Percentiles rank a stretch among this genome's conserved stretches.
Conservation (phyloP, 805 yeast species). For the Gaillardinia entomophila region DNA sequence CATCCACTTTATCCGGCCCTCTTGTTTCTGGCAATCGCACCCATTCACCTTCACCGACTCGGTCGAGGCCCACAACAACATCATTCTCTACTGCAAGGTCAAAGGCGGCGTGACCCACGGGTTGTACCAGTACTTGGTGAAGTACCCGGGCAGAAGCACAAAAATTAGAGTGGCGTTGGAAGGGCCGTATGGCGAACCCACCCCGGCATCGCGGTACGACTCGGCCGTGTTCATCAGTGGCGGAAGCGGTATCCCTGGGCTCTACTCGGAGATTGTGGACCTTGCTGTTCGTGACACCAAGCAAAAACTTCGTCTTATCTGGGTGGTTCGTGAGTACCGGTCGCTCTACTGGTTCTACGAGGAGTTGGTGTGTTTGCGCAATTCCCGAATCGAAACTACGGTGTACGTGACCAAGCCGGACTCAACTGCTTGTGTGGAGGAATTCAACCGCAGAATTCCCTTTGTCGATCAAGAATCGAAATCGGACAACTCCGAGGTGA, state of each 20-base stretch:
- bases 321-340: slow-evolving; percentile 55
- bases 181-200: slow-evolving; percentile 53
- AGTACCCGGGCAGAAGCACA: slow-evolving; percentile 26
- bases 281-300: slow-evolving; percentile 4
- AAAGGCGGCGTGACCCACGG: slow-evolving; percentile 22
- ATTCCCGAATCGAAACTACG: slow-evolving; percentile 21
- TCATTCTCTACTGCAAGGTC: slow-evolving; percentile 18
- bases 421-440: not conserved
- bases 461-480: not conserved
- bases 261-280: slow-evolving; percentile 35
- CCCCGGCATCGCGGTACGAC: slow-evolving; percentile 44
- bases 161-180: slow-evolving; percentile 44
- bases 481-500: not conserved
- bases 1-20: slow-evolving; percentile 18
- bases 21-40: slow-evolving; percentile 27
- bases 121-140: slow-evolving; percentile 25
- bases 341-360: slow-evolving; percentile 47
- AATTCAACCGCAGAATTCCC: slow-evolving; percentile 1
- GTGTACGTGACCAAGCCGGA: slow-evolving; percentile 25
- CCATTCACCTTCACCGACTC: slow-evolving; percentile 21
- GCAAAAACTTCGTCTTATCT: slow-evolving; percentile 40
- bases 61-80: slow-evolving; percentile 7
- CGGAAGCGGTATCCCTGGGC: slow-evolving; percentile 61
- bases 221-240: slow-evolving; percentile 53
- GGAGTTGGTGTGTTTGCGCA: slow-evolving; percentile 29